Conservation (phyloP, 306 rosid species). For the Vicia faba region DNA sequence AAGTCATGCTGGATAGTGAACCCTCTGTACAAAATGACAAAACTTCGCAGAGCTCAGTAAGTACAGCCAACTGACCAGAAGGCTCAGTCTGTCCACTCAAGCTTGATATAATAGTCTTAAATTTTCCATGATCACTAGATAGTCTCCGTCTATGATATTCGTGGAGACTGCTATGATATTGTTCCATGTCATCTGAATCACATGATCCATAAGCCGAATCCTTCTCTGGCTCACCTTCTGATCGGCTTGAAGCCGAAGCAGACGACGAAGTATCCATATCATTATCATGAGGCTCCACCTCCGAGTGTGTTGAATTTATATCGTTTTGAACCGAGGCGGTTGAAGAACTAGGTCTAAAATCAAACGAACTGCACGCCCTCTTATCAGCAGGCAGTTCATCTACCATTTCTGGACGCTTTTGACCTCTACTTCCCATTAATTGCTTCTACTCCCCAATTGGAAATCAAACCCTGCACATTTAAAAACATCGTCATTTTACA, state of each 20-base stretch:
- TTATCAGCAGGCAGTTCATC: slow-evolving; percentile 93
- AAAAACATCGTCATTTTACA: slow-evolving; percentile 34
- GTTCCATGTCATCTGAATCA: slow-evolving; percentile 90
- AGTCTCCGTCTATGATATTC: slow-evolving; percentile 76
- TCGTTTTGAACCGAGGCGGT: slow-evolving; percentile 66
- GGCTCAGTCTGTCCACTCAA: slow-evolving; percentile 70
- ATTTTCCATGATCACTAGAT: slow-evolving; percentile 76
- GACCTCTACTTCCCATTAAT: slow-evolving; percentile 89
- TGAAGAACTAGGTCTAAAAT: slow-evolving; percentile 85
- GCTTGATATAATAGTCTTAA: slow-evolving; percentile 66
- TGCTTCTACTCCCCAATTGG: slow-evolving; percentile 36
- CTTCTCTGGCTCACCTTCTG: slow-evolving; percentile 84
- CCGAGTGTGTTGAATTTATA: slow-evolving; percentile 48
- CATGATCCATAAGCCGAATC: slow-evolving; percentile 91
- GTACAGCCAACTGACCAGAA: slow-evolving; percentile 68
- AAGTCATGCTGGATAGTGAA: slow-evolving; percentile 76
- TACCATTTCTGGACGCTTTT: slow-evolving; percentile 76
- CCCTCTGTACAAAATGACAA: slow-evolving; percentile 86
- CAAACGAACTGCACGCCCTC: slow-evolving; percentile 82
- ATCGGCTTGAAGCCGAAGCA: slow-evolving; percentile 78
- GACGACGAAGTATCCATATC: slow-evolving; percentile 95
- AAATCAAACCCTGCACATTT: slow-evolving; percentile 45
- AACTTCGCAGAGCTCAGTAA: slow-evolving; percentile 86
- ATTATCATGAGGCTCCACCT: slow-evolving; percentile 62
- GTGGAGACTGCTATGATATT: slow-evolving; percentile 59